phyloP scores from a whole-genome alignment of 1,284 basidiomycete genomes.

The Irpex sp. region DNA sequence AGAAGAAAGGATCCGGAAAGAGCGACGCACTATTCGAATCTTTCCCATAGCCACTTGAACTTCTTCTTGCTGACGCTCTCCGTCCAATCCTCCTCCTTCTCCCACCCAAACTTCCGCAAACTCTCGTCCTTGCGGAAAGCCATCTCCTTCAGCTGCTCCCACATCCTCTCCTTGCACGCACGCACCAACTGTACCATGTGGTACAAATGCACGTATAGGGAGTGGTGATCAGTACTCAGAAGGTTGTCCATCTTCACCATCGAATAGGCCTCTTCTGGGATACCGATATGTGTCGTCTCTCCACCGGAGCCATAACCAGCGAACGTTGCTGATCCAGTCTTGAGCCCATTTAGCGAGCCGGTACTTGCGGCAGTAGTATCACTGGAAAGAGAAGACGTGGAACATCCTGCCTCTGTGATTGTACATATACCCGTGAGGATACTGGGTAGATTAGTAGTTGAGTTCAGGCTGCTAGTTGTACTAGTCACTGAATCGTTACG shows the following conservation, averaged over 20 bases:
- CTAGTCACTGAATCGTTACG: not conserved
- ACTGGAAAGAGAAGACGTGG: not conserved
- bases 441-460: not conserved
- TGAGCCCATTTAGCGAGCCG: not conserved
- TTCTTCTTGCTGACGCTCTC: slow-evolving; percentile 49
- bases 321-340: not conserved
- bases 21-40: slow-evolving; percentile 49
- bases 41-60: slow-evolving; percentile 60
- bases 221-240: slow-evolving; percentile 47
- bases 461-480: not conserved
- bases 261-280: not conserved
- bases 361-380: not conserved
- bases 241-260: slow-evolving; percentile 34
- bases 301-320: not conserved
- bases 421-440: not conserved
- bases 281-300: not conserved
- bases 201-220: slow-evolving; percentile 67
- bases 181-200: slow-evolving; percentile 58
- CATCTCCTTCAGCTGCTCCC: slow-evolving; percentile 65
- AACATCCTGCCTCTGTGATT: not conserved
- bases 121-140: slow-evolving; percentile 47
- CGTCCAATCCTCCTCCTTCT: slow-evolving; percentile 55
- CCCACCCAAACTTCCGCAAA: slow-evolving; percentile 52
- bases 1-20: not conserved
- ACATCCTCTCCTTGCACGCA: slow-evolving; percentile 72